Evolutionary conservation across 495 filamentous ascomycete species (phyloP), one percentile per base, ranked within the genome.

Genomic region (Jackrogersella minutella): DNA sequence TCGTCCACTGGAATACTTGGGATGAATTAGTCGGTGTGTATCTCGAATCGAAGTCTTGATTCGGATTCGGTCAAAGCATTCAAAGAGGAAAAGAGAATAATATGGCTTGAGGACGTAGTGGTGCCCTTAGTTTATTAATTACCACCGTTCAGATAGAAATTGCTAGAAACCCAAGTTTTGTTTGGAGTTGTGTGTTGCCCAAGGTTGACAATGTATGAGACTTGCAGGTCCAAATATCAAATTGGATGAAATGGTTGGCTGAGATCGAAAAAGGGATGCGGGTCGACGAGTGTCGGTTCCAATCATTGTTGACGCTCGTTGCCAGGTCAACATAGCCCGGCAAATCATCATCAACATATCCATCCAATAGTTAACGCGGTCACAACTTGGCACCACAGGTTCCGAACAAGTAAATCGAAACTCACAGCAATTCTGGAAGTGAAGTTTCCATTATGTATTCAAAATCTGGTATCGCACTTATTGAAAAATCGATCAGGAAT

Each of bases 21-120:
- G 52, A 77, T 80, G 28, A 77, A 80, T 5, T 68, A 57, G 65
- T 82, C 77, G 55, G 80, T 75, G 74, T 77, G 76, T 53, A 79
- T 81, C 9, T 79, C 66, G 41, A 81, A 81, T n/a, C 7, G 26
- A 30, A 30, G 36, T 80, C 74, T 58, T 67, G 57, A 33, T 77
- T 71, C 2, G 70, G 53, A 17, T 70, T 65, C 44, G 68, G 46
- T 55, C 67, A 69, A 65, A 65, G 49, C 66, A 75, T 74, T 50
- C 37, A 39, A 59, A 47, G 21, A 24, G 41, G 17, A 41, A 56
- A 21, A 47, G 33, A 55, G 43, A 31, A 40, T 30, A 39, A 1
- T 8, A 26, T 14, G 21, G 17, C 5, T 8, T 22, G 9, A 22
- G 34, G 40, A 19, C 5, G 14, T 7, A 26, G 3, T 11, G 16